These are phyloP conservation scores for Colletotrichum magnum DNA, from an alignment of 2,329 filamentous ascomycete species.

Conservation along the genomic window DNA sequence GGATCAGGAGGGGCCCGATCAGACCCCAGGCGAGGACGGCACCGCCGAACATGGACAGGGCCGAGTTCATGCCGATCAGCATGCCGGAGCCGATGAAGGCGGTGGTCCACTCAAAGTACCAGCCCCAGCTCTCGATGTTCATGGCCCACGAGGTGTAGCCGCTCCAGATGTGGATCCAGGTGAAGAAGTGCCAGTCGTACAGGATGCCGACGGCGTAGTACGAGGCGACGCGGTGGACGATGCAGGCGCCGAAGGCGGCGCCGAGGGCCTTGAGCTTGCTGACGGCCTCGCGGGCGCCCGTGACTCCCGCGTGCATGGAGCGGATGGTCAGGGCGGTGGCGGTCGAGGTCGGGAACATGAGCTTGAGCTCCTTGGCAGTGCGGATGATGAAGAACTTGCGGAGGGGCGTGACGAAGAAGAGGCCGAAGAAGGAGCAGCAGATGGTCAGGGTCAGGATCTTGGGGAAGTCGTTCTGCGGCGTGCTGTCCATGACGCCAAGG, in stretches of 20 bases:
- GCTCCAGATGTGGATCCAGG: slow-evolving; percentile 69
- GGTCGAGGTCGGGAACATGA: slow-evolving; percentile 72
- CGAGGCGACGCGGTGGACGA: slow-evolving; percentile 68
- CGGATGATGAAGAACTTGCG: slow-evolving; percentile 79
- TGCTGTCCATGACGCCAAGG: slow-evolving; percentile 62
- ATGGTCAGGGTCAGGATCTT: slow-evolving; percentile 72
- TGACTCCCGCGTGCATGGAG: slow-evolving; percentile 71
- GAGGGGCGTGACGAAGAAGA: slow-evolving; percentile 74
- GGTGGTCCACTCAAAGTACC: slow-evolving; percentile 71
- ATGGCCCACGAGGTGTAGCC: slow-evolving; percentile 65
- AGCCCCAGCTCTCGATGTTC: slow-evolving; percentile 72
- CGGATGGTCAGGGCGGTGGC: slow-evolving; percentile 74
- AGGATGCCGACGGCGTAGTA: slow-evolving; percentile 73
- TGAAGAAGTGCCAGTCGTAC: slow-evolving; percentile 71
- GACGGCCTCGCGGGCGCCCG: slow-evolving; percentile 65
- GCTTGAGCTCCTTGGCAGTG: slow-evolving; percentile 70
- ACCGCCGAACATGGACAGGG: slow-evolving; percentile 70
- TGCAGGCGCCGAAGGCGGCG: slow-evolving; percentile 63
- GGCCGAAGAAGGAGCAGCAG: slow-evolving; percentile 74
- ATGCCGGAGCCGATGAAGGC: slow-evolving; percentile 72
- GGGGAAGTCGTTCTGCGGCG: slow-evolving; percentile 68
- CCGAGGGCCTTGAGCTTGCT: slow-evolving; percentile 70
- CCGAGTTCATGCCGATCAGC: slow-evolving; percentile 67
- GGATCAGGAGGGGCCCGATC: slow-evolving; percentile 61
- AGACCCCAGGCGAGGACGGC: slow-evolving; percentile 69